These are phyloP conservation scores for Polyplosphaeria fusca DNA, from an alignment of 495 filamentous ascomycete genomes.

Conservation along the genomic window DNA sequence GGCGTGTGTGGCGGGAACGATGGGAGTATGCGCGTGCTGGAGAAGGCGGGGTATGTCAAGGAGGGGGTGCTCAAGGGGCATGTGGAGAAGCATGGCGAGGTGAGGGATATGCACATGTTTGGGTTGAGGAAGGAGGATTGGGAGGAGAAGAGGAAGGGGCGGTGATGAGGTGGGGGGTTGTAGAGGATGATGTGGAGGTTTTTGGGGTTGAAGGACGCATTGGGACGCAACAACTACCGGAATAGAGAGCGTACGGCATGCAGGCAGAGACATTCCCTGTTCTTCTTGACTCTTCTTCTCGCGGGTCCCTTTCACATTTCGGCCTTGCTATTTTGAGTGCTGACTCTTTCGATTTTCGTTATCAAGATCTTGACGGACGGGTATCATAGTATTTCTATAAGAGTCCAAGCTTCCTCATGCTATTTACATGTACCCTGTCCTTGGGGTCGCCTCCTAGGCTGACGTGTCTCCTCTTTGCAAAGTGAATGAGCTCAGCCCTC, in stretches of 20 bases:
- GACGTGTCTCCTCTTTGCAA: background rate
- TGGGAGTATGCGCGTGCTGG: conserved; percentile 31
- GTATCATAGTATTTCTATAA: background rate
- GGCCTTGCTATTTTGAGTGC: no score
- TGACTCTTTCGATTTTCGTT: no score
- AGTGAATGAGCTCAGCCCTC: conserved; percentile 20
- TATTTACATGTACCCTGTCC: conserved; percentile 19
- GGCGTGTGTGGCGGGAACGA: conserved; percentile 30
- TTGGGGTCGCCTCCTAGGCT: background rate
- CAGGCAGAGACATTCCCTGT: no score
- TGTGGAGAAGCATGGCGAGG: conserved; percentile 34
- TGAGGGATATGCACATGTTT: conserved; percentile 26
- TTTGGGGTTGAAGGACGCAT: no score
- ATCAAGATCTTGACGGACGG: background rate
- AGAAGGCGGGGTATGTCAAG: conserved; percentile 34
- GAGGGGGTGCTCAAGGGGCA: conserved; percentile 34
- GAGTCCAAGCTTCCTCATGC: conserved; percentile 21
- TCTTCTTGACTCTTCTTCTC: no score
- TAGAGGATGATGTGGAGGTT: background rate
- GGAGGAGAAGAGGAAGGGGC: conserved; percentile 9
- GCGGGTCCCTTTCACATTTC: no score
- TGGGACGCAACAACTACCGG: no score
- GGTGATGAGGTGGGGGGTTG: background rate
- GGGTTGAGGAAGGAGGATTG: conserved; percentile 28
- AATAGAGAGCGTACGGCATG: no score